A percentile compares a stretch with the other conserved stretches of the same genome.
These are phyloP conservation scores for Neckera pumila DNA, from an alignment of 225 moss, liverwort and hornwort genomes.

Conservation along the genomic window DNA sequence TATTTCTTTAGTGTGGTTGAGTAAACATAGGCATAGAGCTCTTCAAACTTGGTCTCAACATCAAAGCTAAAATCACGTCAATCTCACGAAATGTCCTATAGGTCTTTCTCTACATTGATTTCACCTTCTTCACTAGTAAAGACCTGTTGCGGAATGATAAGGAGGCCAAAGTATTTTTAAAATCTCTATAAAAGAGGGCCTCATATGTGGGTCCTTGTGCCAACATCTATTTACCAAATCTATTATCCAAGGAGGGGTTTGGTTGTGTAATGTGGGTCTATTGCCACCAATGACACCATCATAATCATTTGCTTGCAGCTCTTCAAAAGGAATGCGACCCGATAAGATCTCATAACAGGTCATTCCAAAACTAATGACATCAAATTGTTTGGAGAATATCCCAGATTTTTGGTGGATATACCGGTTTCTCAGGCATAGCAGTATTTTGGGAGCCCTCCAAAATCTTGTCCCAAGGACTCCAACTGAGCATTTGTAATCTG, in stretches of 20 bases:
- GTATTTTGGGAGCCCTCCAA: background rate
- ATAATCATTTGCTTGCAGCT: background rate
- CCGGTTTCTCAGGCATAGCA: background rate
- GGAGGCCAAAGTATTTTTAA: fast-evolving
- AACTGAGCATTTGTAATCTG: background rate
- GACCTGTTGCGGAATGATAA: no score
- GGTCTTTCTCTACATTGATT: background rate
- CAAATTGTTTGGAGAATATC: background rate
- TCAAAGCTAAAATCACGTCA: background rate
- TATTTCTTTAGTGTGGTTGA: no score
- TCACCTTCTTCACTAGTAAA: background rate
- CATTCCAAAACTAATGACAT: background rate
- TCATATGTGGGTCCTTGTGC: background rate
- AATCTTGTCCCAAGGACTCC: background rate
- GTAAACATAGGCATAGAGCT: background rate
- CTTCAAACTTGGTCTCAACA: background rate
- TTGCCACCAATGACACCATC: background rate
- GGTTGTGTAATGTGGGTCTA: background rate
- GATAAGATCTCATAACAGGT: background rate
- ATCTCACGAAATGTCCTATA: background rate
- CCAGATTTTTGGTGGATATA: background rate
- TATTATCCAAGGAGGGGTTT: background rate
- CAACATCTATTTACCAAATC: background rate
- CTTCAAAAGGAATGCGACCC: background rate
- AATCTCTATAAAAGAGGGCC: background rate